A percentile compares a stretch with the other conserved stretches of the same genome.
phyloP scores from a whole-genome alignment of 1,284 basidiomycete genomes.

The Takashimella tepidaria region DNA sequence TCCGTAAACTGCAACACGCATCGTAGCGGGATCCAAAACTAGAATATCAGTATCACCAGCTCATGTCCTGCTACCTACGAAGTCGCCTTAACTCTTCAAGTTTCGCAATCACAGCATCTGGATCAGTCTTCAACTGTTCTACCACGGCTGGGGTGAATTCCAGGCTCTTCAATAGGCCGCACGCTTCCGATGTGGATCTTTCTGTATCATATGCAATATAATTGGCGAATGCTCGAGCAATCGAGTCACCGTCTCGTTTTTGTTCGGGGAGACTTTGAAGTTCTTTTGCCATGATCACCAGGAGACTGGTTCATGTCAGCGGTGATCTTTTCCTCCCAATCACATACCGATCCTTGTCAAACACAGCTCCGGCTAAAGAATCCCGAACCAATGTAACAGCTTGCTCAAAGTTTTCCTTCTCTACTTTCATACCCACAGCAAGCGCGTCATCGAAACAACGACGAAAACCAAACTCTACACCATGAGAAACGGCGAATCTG shows the following conservation, averaged over 20 bases:
- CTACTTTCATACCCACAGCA: constrained; percentile 76
- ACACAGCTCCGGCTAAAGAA: constrained; percentile 74
- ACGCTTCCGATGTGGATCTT: constrained; percentile 69
- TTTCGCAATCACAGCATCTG: constrained; percentile 64
- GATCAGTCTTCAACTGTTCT: constrained; percentile 66
- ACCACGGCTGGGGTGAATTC: constrained; percentile 75
- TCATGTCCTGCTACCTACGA: constrained; percentile 63
- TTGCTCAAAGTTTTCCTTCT: constrained; percentile 70
- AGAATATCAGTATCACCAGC: too few relatives aligned
- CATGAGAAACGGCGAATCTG: constrained; percentile 75
- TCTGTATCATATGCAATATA: constrained; percentile 62
- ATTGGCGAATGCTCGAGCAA: constrained; percentile 68
- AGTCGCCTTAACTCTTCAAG: constrained; percentile 67
- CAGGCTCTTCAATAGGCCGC: constrained; percentile 66
- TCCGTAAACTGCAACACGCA: constrained; percentile 83
- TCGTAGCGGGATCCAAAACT: constrained; percentile 60
- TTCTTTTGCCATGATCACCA: constrained; percentile 81
- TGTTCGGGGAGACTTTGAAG: constrained; percentile 87
- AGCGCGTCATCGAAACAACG: constrained; percentile 69
- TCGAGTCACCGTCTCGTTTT: constrained; percentile 81
- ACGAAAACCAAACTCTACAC: constrained; percentile 65
- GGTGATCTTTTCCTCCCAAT: too few relatives aligned
- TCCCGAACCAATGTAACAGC: constrained; percentile 86
- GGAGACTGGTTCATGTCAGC: constrained; percentile 55
- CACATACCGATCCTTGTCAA: constrained; percentile 74